Evolutionary conservation across 169 alveolate genomes (phyloP).

Genomic region (Eimeria acervulina): DNA sequence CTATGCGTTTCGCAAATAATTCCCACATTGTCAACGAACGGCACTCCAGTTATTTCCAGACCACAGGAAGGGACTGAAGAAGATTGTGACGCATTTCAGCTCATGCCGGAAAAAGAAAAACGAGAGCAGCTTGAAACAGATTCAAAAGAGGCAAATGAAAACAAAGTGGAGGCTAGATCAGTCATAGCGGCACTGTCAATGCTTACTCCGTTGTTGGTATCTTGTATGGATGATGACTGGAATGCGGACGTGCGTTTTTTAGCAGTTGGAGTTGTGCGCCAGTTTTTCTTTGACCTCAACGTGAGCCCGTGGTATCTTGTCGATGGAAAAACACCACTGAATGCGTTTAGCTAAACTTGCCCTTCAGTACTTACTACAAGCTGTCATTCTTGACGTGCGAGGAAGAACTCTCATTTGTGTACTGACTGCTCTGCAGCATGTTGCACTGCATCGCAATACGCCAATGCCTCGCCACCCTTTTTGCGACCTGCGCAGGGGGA

Average conservation of each 20-base stretch:
- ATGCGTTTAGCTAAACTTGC: neutral
- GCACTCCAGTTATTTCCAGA: neutral
- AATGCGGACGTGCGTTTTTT: slow-evolving; percentile 65
- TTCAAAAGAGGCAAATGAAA: neutral
- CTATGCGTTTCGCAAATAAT: slow-evolving; percentile 74
- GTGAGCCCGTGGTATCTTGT: neutral
- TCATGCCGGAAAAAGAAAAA: neutral
- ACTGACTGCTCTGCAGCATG: neutral
- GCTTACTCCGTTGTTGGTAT: slow-evolving; percentile 40
- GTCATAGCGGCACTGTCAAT: slow-evolving; percentile 11
- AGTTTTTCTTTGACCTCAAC: slow-evolving; percentile 64
- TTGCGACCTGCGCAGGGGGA: slow-evolving; percentile 13
- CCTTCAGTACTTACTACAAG: neutral
- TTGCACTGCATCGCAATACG: neutral
- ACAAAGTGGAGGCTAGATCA: neutral
- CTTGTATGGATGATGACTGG: slow-evolving; percentile 76
- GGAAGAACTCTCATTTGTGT: neutral
- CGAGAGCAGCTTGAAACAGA: neutral
- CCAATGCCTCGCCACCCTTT: neutral
- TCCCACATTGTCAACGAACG: slow-evolving; percentile 18
- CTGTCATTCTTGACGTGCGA: neutral
- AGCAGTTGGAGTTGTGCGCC: slow-evolving; percentile 70
- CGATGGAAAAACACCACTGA: neutral
- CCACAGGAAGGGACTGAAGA: neutral
- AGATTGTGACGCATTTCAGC: neutral